phyloP scores from a whole-genome alignment of 1,284 basidiomycete species.

The Heterobasidion irregulare region DNA sequence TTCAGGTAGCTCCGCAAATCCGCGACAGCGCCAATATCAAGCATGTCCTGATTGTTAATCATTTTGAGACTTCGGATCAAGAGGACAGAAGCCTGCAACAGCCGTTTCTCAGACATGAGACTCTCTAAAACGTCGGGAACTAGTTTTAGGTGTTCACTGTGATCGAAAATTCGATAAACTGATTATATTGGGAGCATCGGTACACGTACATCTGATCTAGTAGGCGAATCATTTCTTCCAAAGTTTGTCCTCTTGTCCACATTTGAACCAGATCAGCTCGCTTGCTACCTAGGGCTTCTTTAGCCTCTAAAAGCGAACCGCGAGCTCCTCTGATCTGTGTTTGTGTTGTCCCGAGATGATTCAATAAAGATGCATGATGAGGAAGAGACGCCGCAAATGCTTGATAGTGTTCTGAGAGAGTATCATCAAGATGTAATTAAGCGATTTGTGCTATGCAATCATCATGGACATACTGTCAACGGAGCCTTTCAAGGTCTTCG shows the following conservation, averaged over 20 bases:
- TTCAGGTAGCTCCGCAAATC: conserved; percentile 85
- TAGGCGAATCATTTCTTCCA: conserved; percentile 87
- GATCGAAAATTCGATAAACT: conserved; percentile 7
- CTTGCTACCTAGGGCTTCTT: conserved; percentile 70
- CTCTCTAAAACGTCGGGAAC: conserved; percentile 91
- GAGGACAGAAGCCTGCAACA: conserved; percentile 84
- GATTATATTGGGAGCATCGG: conserved; percentile 5
- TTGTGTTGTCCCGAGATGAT: conserved; percentile 65
- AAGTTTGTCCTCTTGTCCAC: conserved; percentile 73
- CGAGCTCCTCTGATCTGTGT: conserved; percentile 68
- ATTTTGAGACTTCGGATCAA: conserved; percentile 86
- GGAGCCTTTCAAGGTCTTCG: conserved; percentile 73
- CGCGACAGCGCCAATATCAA: conserved; percentile 88
- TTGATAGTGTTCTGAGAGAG: conserved; percentile 72
- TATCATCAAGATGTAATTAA: conserved; percentile 4
- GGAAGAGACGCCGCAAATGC: conserved; percentile 88
- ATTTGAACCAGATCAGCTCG: conserved; percentile 82
- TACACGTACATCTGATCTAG: conserved; percentile 81
- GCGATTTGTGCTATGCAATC: not conserved
- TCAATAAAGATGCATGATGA: conserved; percentile 74
- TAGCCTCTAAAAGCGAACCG: conserved; percentile 66
- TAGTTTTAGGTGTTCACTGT: conserved; percentile 82
- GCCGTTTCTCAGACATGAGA: conserved; percentile 92
- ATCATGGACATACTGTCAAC: conserved; percentile 61
- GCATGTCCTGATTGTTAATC: conserved; percentile 88